Evolutionary conservation across 345 rosid species (phyloP), one percentile per base, ranked within the genome.

Genomic region (Orychophragmus violaceus): DNA sequence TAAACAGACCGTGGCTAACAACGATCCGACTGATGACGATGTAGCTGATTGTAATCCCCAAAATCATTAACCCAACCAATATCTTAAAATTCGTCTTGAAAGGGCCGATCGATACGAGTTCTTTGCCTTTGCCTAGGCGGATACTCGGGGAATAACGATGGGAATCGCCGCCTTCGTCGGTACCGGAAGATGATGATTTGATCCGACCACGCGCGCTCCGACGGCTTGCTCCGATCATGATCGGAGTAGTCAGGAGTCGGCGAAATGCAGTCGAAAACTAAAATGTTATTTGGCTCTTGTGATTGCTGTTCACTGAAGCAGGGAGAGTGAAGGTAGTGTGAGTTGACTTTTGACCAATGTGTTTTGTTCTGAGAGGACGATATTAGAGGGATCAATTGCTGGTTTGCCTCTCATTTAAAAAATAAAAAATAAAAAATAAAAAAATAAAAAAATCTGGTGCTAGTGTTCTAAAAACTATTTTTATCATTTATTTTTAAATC

Each of bases 201-300:
- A 67, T 42, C 62, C 92, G 77, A 83, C 82, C 79, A 62, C 93
- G 88, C 14, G 89, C 72, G 62, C 70, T 73, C 62, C 77, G 70
- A 29, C 95, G 83, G 62, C 81, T 77, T 6, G 78, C 62, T 69
- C 88, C 94, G 17, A 82, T 66, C 98, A 92, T 92, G 68, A 53
- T 55, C 62, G 71, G 44, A 62, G 59, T 13, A 5, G 25, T 29
- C 7, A 59, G 3, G 7, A n/a, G 25, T 33, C 4, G 67, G 37
- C 35, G 46, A 54, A 55, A 2, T 50, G 44, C 32, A 35, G 13
- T 30, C 17, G 45, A 14, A 4, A 29, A 62, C 14, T 17, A n/a
- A n/a, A n/a, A n/a, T n/a, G 36, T 8, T 52, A n/a, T 6, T 55
- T 23, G 25, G 36, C 18, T 0, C 37, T 46, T 30, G 33, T 10